Base-by-base conservation (phyloP, 805 yeast species). In the Teunomyces lycoperdinae region DNA sequence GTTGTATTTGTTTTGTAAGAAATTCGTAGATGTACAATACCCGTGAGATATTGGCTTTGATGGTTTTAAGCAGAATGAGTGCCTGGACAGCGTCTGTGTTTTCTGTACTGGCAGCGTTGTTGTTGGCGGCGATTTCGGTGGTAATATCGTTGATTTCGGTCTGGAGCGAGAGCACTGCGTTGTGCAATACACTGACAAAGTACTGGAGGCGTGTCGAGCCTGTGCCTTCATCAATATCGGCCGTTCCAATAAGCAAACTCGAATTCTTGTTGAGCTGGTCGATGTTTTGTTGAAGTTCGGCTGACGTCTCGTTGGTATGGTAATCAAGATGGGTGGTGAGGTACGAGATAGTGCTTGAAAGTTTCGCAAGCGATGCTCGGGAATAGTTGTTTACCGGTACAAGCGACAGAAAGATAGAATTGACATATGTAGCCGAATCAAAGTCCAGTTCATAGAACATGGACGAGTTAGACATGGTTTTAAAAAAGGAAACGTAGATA, bases 391-490 rank as follows among this genome's bases (percentile, higher is more conserved):
- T 14, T 33, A 42, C 55, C 11, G 51, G 54, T 6, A 72, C 51
- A 3, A 76, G 68, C 14, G 75, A 64, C 42, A 78, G 69, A 50
- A 81, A 74, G 11, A 85, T 64, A 2, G 86, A 83, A 59, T 86
- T 88, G 14, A 86, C 74, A 56, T 78, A 86, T 35, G 79, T 80
- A 46, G 80, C 78, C 1, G 89, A 86, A 13, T 77, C 80, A 58
- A 85, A 85, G 24, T 78, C 80, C 16, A 76, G 79, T 52, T 85
- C 88, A 51, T 84, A 82, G 68, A 86, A 86, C 82, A 85, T 84
- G 9, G 80, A 66, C 3, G 85, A 63, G 1, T 84, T 72, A 7
- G 47, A 32, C 50, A 43, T 50, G 30, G 43, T 44, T 34, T 11
- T 14, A 32, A 4, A 20, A 20, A 20, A 20, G 24, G 5, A 20